Base-by-base conservation (phyloP, 805 yeast genomes). In the Zygosaccharomyces pseudorouxii region DNA sequence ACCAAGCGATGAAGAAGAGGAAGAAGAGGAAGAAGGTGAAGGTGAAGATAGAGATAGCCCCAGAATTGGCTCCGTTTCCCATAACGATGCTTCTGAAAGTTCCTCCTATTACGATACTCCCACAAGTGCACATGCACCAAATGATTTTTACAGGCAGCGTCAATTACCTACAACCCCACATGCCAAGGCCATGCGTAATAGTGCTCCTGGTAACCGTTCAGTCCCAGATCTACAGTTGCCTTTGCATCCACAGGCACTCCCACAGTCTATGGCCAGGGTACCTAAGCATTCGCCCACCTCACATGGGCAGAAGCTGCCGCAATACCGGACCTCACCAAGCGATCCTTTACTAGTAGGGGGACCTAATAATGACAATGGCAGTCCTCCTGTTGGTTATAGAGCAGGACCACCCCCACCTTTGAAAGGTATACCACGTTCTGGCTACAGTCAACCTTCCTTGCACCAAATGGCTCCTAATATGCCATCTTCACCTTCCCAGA, bases 1-100 rank as follows among this genome's bases (percentile, higher is more conserved):
- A 20, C 25, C 28, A 9, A 44, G 45, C 35, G 60, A 57, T 9
- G 42, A 45, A 11, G 55, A 55, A 27, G 46, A 35, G 5, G 52
- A 46, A 28, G 42, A 45, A 11, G 55, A 55, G 29, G 46, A 35
- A 5, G 52, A 46, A 28, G 50, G 54, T 16, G 58, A 55, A 4
- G 42, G 43, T 18, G 55, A 55, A 23, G 46, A 35, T 9, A 52
- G 44, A 29, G 50, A 54, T 18, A 38, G 53, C 10, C 41, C 47
- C 6, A 50, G 54, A 6, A 55, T 58, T 41, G 51, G 44, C 9
- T 33, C 44, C 16, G 27, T 28, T 29, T 12, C 33, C 5, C 33
- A 41, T 29, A 20, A 39, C 31, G 19, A 39, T 16, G 14, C n/a
- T 6, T 41, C 44, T 33, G 44, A 41, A 33, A 41, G 44, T 19